Conservation (phyloP, 2,329 filamentous ascomycete genomes). For the Xylariaceae sp. region DNA sequence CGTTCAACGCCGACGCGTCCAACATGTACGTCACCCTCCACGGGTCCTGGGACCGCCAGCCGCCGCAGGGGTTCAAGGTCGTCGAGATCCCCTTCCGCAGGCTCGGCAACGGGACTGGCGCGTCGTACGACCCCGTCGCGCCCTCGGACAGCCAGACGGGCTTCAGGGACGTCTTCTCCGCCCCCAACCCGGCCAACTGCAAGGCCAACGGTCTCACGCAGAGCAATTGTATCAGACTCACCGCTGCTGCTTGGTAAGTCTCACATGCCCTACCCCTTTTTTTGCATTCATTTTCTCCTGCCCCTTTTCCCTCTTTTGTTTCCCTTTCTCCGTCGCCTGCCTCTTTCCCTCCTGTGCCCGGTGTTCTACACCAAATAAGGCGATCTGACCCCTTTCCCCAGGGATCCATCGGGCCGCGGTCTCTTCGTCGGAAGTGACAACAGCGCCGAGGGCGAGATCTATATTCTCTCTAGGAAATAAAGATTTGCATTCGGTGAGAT, state of each 20-base stretch:
- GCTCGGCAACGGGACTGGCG: conserved; percentile 18
- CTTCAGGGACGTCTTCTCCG: conserved; percentile 32
- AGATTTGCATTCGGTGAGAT: background rate
- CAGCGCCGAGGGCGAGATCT: conserved; percentile 32
- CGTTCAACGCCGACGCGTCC: conserved; percentile 47
- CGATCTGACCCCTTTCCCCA: too few relatives aligned
- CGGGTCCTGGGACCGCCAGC: conserved; percentile 48
- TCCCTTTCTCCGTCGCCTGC: background rate
- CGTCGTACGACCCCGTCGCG: conserved; percentile 33
- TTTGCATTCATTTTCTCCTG: background rate
- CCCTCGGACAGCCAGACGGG: conserved; percentile 25
- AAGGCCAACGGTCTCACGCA: conserved; percentile 31
- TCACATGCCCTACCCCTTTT: too few relatives aligned
- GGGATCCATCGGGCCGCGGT: conserved; percentile 31
- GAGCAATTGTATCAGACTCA: conserved; percentile 34
- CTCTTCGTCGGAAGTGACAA: conserved; percentile 35
- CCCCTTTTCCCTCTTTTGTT: background rate
- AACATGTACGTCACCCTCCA: conserved; percentile 57
- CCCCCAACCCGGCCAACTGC: conserved; percentile 29
- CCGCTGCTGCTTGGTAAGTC: conserved; percentile 27
- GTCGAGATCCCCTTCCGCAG: conserved; percentile 32
- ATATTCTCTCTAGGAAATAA: conserved; percentile 24
- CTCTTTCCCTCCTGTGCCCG: background rate
- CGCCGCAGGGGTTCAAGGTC: conserved; percentile 35
- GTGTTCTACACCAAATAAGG: background rate